phyloP scores from a whole-genome alignment of 768 basidiomycete genomes.

The Boletus edulis region DNA sequence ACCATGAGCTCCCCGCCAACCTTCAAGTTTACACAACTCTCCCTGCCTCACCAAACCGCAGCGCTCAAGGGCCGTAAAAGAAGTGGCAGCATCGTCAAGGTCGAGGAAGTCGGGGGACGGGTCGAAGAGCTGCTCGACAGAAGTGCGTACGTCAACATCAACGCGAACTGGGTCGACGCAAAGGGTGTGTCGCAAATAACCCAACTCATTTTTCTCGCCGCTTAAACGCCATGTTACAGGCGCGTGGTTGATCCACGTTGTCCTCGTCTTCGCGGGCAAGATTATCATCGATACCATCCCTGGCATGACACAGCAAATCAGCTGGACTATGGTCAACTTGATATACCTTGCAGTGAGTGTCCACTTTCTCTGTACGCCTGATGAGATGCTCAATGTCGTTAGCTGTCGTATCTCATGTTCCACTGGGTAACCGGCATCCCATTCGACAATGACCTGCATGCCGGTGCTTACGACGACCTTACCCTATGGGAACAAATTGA shows the following conservation, averaged over 20 bases:
- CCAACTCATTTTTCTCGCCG: neutral
- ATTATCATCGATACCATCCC: slow-evolving; percentile 92
- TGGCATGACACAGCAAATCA: slow-evolving; percentile 89
- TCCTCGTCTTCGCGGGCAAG: slow-evolving; percentile 88
- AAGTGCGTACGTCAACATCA: slow-evolving; percentile 77
- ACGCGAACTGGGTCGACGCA: slow-evolving; percentile 92
- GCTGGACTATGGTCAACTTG: slow-evolving; percentile 94
- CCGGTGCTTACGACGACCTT: slow-evolving; percentile 95
- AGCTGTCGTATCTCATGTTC: slow-evolving; percentile 99
- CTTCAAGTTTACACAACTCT: slow-evolving; percentile 53
- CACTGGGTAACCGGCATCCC: slow-evolving; percentile 98
- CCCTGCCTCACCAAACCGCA: slow-evolving; percentile 27
- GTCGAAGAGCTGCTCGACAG: slow-evolving; percentile 78
- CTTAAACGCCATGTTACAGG: slow-evolving; percentile 47
- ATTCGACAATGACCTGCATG: slow-evolving; percentile 82
- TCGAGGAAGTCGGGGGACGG: slow-evolving; percentile 75
- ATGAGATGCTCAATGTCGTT: slow-evolving; percentile 6
- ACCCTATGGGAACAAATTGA: slow-evolving; percentile 99
- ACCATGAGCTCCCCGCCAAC: slow-evolving; percentile 52
- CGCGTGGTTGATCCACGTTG: slow-evolving; percentile 96
- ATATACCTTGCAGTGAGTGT: slow-evolving; percentile 80
- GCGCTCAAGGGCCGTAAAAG: slow-evolving; percentile 49
- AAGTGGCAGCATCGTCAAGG: slow-evolving; percentile 77
- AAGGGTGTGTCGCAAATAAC: slow-evolving; percentile 55
- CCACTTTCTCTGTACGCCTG: neutral